phyloP scores from a whole-genome alignment of 1,284 basidiomycete species.

The Microbotryomycetes sp. region DNA sequence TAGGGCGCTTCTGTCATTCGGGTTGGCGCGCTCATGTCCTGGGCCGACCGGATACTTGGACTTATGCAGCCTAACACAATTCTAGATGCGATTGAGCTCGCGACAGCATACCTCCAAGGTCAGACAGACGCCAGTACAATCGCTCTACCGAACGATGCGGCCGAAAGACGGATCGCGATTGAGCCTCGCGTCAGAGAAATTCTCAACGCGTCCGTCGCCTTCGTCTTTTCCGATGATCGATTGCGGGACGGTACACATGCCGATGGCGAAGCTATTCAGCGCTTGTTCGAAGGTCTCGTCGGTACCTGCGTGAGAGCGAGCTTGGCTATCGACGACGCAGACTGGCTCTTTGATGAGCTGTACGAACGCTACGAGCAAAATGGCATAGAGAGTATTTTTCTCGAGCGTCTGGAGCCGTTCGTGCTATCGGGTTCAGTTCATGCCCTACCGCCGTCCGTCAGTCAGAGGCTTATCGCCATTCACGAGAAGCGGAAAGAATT shows the following conservation, averaged over 20 bases:
- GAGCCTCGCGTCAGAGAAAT: conserved; percentile 71
- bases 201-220: conserved; percentile 77
- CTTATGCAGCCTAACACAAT: conserved; percentile 83
- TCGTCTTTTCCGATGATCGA: conserved; percentile 89
- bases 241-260: conserved; percentile 81
- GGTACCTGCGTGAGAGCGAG: conserved; percentile 72
- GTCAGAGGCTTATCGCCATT: conserved; percentile 71
- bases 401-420: conserved; percentile 73
- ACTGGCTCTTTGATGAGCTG: conserved; percentile 85
- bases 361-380: conserved; percentile 81
- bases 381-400: conserved; percentile 81
- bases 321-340: conserved; percentile 66
- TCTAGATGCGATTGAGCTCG: conserved; percentile 78
- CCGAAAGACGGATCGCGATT: conserved; percentile 57
- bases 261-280: conserved; percentile 82
- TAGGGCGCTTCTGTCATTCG: conserved; percentile 52
- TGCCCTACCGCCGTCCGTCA: conserved; percentile 67
- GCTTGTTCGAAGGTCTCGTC: conserved; percentile 82
- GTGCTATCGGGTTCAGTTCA: conserved; percentile 67
- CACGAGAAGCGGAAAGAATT: conserved; percentile 66
- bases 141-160: conserved; percentile 64
- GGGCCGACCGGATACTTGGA: conserved; percentile 85
- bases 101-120: conserved; percentile 75
- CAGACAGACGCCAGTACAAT: conserved; percentile 78
- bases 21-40: conserved; percentile 82